Evolutionary conservation across 108 stramenopile species (phyloP).

Genomic region (Pseudonitzschia multistriata): DNA sequence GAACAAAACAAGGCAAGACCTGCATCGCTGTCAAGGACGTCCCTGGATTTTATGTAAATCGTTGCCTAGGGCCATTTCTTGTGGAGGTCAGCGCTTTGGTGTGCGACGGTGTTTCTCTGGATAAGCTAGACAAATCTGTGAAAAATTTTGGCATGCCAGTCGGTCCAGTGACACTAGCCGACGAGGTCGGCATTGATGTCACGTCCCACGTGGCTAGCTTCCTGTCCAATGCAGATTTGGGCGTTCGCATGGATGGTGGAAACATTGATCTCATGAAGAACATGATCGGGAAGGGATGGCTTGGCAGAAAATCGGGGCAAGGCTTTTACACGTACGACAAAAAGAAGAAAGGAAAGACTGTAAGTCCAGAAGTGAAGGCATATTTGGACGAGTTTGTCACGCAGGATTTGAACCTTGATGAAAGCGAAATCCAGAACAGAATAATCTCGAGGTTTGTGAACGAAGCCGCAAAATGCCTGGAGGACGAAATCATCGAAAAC

Average conservation of each 20-base stretch:
- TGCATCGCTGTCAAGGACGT: constrained; percentile 98
- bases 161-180: constrained; percentile 90
- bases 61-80: constrained; percentile 97
- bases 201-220: constrained; percentile 90
- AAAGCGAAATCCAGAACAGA: constrained; percentile 94
- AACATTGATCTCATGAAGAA: constrained; percentile 88
- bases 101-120: constrained; percentile 81
- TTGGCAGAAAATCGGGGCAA: constrained; percentile 95
- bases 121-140: constrained; percentile 90
- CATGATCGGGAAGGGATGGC: constrained; percentile 95
- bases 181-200: constrained; percentile 97
- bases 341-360: constrained; percentile 86
- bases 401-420: constrained; percentile 59
- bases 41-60: constrained; percentile 99
- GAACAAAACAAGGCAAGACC: constrained; percentile 98
- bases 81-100: constrained; percentile 86
- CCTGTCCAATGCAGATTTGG: constrained; percentile 92
- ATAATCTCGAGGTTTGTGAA: constrained; percentile 94
- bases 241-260: constrained; percentile 93
- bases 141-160: constrained; percentile 97
- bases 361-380: constrained; percentile 78
- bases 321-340: constrained; percentile 95
- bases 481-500: constrained; percentile 96
- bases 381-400: constrained; percentile 70
- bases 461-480: constrained; percentile 97